Evolutionary conservation across 2,329 filamentous ascomycete genomes (phyloP).

Genomic region (Tolypocladium capitatum): DNA sequence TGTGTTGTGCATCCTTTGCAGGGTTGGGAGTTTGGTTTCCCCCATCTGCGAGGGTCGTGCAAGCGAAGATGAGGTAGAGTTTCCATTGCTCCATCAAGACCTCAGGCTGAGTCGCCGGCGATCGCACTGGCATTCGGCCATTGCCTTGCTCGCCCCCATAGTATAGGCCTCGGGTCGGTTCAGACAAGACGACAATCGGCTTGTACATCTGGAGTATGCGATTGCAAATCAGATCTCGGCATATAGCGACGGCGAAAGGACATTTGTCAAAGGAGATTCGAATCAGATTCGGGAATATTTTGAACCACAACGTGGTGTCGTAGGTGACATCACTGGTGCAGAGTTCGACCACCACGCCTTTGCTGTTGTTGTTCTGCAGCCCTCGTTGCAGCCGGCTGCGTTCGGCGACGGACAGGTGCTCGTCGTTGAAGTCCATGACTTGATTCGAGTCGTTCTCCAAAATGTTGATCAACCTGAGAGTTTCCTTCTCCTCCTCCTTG

Average conservation of each 20-base stretch:
- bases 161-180: slow-evolving; percentile 52
- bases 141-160: slow-evolving; percentile 48
- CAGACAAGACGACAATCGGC: slow-evolving; percentile 64
- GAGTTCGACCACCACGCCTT: slow-evolving; percentile 80
- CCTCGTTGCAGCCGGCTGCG: slow-evolving; percentile 84
- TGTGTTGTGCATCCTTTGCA: slow-evolving; percentile 54
- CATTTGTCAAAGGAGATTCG: slow-evolving; percentile 83
- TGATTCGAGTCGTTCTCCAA: slow-evolving; percentile 79
- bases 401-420: slow-evolving; percentile 82
- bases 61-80: slow-evolving; percentile 90
- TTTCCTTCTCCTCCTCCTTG: slow-evolving; percentile 53
- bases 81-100: slow-evolving; percentile 96
- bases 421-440: slow-evolving; percentile 85
- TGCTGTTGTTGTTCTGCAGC: slow-evolving; percentile 68
- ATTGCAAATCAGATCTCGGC: slow-evolving; percentile 83
- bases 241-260: slow-evolving; percentile 79
- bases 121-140: slow-evolving; percentile 35
- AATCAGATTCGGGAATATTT: slow-evolving; percentile 91
- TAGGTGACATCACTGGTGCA: slow-evolving; percentile 94
- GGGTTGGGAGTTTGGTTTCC: slow-evolving; percentile 37
- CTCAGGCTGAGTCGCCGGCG: slow-evolving; percentile 63
- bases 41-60: slow-evolving; percentile 81
- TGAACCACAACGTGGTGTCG: slow-evolving; percentile 92
- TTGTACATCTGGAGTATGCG: slow-evolving; percentile 88
- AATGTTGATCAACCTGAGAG: slow-evolving; percentile 71